Base-by-base conservation (phyloP, 2,329 filamentous ascomycete genomes). In the Neurospora crassa region DNA sequence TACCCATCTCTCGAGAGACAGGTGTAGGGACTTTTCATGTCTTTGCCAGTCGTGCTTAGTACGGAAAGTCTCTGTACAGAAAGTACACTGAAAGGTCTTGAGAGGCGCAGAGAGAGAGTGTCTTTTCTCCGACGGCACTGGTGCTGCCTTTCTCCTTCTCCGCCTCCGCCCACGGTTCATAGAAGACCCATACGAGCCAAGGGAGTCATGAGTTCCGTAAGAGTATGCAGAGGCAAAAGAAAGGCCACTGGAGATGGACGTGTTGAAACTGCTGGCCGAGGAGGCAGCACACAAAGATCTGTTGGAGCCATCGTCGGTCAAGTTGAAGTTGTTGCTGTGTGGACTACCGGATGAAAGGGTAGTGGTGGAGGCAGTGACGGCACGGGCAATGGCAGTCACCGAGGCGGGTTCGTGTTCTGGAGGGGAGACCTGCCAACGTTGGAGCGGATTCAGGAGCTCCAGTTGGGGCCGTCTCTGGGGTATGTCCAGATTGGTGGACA, bases 31-130 rank as follows among this genome's bases (percentile, higher is more conserved):
- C 75, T 90, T 90, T 76, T 93, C 90, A 78, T 92, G 90, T 72
- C 90, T 83, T 76, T 90, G 88, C 89, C 89, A 91, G 79, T 91
- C 89, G 76, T 91, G 88, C 78, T 91, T 91, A 3, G 88, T 90
- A 74, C 88, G 83, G 79, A 90, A 91, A 0, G 87, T 89, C 74
- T 90, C 88, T 7, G 89, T 90, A 78, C 89, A 91, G 82, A 91
- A 91, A 73, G 89, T 91, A 78, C 89, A 91, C 78, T 90, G 88
- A 79, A 86, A 89, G 2, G 86, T 87, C 76, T 87, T 88, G 71
- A 85, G 80, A 2, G 84, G 85, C 3, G 80, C 79, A 12, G 76
- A 75, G 2, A 85, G 78, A 8, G 53, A 63, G 3, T 3, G 18
- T 0, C 18, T 63, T 5, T 63, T 63, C 29, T 34, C 53, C 4